Base-by-base conservation (phyloP, 2,329 filamentous ascomycete genomes). In the Alternaria triticimaculans region DNA sequence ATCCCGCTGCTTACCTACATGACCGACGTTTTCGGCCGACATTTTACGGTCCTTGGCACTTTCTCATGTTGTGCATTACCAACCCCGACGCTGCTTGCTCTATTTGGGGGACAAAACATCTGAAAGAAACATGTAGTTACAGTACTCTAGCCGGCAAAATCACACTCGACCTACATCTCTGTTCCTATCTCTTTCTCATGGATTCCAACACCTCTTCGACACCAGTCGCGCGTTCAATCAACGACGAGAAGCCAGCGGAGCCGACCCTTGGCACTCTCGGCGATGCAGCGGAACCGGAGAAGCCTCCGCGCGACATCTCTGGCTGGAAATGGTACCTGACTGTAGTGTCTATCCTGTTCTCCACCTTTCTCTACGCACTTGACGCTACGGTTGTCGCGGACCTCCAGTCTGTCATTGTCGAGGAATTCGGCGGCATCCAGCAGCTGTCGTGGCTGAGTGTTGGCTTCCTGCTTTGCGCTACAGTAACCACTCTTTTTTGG, bases 361-460 rank as follows among this genome's bases (percentile, higher is more conserved):
- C 46, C 15, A 64, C 50, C 10, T 72, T 77, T 41, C 63, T 78
- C 6, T 78, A 73, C 65, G 62, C 70, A 33, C 64, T 78, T 9
- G 76, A 78, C 60, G 70, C 67, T 49, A 76, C 76, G n/a, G 66
- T 78, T 37, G 71, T 73, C n/a, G 75, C 75, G 5, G 63, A 65
- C 48, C 55, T 75, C 33, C 62, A 67, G 18, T 58, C 69, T 6
- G 18, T 44, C 23, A 64, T 74, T 28, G 53, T 72, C 37, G 46
- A 65, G 5, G 55, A 60, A 5, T 71, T 71, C 37, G 62, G 45
- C 30, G 18, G 49, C 6, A 48, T 72, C 12, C 25, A 66, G 14
- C 23, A 70, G 11, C 59, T 74, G 8, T 14, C 64, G 6, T 74
- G 71, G 71, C 41, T 74, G 4, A 54, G 55, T 9, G 63, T 67